These are phyloP conservation scores for Botryosphaeria agaves DNA, from an alignment of 2,329 filamentous ascomycete genomes.

Conservation along the genomic window DNA sequence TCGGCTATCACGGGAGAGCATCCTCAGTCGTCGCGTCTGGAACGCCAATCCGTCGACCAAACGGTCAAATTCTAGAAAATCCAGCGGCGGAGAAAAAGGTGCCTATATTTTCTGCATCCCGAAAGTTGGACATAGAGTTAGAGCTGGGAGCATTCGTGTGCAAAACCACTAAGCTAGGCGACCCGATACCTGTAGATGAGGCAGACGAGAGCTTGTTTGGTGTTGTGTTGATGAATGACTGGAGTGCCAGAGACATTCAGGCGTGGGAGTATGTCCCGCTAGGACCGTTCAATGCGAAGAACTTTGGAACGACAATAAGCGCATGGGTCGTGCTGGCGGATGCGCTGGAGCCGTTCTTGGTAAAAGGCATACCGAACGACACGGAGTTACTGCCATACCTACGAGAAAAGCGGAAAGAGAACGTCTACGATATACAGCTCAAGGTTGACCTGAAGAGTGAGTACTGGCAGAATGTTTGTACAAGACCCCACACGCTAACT, in stretches of 20 bases:
- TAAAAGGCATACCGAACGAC: slow-evolving; percentile 31
- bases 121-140: slow-evolving; percentile 60
- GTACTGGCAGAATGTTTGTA: slow-evolving; percentile 3
- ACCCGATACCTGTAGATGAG: slow-evolving; percentile 41
- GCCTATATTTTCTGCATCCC: slow-evolving; percentile 45
- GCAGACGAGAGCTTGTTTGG: slow-evolving; percentile 63
- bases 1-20: slow-evolving; percentile 66
- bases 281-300: slow-evolving; percentile 72
- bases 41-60: slow-evolving; percentile 53
- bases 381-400: slow-evolving; percentile 43
- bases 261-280: slow-evolving; percentile 71
- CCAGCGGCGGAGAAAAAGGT: slow-evolving; percentile 42
- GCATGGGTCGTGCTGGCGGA: slow-evolving; percentile 66
- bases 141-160: slow-evolving; percentile 64
- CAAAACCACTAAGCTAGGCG: slow-evolving; percentile 45
- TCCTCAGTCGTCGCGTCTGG: slow-evolving; percentile 61
- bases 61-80: slow-evolving; percentile 55
- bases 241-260: slow-evolving; percentile 71
- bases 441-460: slow-evolving; percentile 42
- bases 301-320: slow-evolving; percentile 62
- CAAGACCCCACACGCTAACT: neutral
- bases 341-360: slow-evolving; percentile 51
- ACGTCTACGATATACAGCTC: slow-evolving; percentile 51
- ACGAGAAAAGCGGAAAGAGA: slow-evolving; percentile 39
- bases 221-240: slow-evolving; percentile 71